Base-by-base conservation (phyloP, 352 stramenopile genomes). In the Blastocystis sp. region DNA sequence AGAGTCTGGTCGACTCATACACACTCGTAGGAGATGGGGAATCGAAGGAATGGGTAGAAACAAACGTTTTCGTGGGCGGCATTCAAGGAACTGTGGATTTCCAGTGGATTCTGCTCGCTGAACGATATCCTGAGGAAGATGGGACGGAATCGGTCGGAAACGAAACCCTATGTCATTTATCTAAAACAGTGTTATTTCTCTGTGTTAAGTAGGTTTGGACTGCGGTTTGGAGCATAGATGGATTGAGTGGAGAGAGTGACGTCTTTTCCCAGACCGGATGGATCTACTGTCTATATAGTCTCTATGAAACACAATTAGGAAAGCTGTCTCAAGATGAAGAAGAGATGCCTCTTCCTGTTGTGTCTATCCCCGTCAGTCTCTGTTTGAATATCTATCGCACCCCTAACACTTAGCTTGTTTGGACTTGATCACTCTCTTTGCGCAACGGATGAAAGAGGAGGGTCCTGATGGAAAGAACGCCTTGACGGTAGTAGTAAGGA, bases 151-250 rank as follows among this genome's bases (percentile, higher is more conserved):
- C 40, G 63, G 27, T 75, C 63, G 32, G 63, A 75, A 54, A 75
- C 63, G 42, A 53, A 51, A 32, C 32, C 42, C 16, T 75, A 75
- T 75, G 42, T 46, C 8, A 46, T 75, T 11, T 75, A 75, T 51
- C 29, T 75, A 32, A 53, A 46, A 75, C 63, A 75, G 36, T 75
- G 63, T 1, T 75, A 75, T 53, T 75, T 38, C 48, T 40, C 32
- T 24, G 21, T 75, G 8, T 29, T 75, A 56, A 32, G 63, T 75
- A 53, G 21, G 44, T 29, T 51, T 51, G 38, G 21, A 53, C 0
- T 48, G 1, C 48, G 11, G 46, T n/a, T 6, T 49, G 7, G 18
- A 21, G 16, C 11, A 18, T 75, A 75, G 63, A 32, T 34, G 14
- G 24, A 3, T 75, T 75, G 36, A 46, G 32, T 32, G 42, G 24